A percentile compares a stretch with the other conserved stretches of the same genome.
Evolutionary conservation across 352 stramenopile species (phyloP).

Genomic region (Globisporangium spiculum): DNA sequence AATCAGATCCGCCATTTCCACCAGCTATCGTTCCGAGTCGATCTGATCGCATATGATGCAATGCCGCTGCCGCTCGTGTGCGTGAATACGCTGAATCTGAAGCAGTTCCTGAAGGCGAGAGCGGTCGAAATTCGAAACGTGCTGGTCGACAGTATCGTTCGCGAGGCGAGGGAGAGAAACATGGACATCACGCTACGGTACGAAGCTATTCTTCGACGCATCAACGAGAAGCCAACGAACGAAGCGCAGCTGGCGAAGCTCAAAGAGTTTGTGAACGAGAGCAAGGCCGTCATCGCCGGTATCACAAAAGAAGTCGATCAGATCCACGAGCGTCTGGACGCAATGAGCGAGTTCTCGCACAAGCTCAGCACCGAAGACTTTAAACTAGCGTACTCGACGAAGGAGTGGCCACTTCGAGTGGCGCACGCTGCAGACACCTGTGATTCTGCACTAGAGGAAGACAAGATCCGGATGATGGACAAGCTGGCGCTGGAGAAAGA

Average conservation of each 20-base stretch:
- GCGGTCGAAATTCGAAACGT: constrained; percentile 72
- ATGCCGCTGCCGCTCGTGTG: constrained; percentile 80
- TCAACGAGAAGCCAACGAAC: constrained; percentile 91
- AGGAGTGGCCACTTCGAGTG: constrained; percentile 85
- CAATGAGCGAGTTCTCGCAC: constrained; percentile 82
- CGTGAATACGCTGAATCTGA: constrained; percentile 63
- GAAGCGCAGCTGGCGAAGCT: constrained; percentile 89
- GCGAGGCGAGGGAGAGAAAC: constrained; percentile 77
- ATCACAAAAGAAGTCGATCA: constrained; percentile 75
- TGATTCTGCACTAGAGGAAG: constrained; percentile 87
- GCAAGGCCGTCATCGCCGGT: constrained; percentile 70
- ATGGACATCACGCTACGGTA: constrained; percentile 88
- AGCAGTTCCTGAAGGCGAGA: constrained; percentile 62
- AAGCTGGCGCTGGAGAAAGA: constrained; percentile 91
- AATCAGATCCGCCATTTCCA: constrained; percentile 79
- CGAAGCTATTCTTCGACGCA: constrained; percentile 83
- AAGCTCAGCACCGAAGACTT: constrained; percentile 89
- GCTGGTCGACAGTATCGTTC: constrained; percentile 81
- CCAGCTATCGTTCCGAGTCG: constrained; percentile 51
- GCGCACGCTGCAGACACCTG: constrained; percentile 78
- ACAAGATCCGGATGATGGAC: constrained; percentile 95
- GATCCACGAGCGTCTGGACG: constrained; percentile 71
- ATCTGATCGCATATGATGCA: constrained; percentile 68
- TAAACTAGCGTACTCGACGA: constrained; percentile 84
- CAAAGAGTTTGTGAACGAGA: constrained; percentile 86